Percentiles rank a stretch among this genome's conserved stretches.
phyloP scores from a whole-genome alignment of 2,329 filamentous ascomycete species.

The Colletotrichum spaethianum region DNA sequence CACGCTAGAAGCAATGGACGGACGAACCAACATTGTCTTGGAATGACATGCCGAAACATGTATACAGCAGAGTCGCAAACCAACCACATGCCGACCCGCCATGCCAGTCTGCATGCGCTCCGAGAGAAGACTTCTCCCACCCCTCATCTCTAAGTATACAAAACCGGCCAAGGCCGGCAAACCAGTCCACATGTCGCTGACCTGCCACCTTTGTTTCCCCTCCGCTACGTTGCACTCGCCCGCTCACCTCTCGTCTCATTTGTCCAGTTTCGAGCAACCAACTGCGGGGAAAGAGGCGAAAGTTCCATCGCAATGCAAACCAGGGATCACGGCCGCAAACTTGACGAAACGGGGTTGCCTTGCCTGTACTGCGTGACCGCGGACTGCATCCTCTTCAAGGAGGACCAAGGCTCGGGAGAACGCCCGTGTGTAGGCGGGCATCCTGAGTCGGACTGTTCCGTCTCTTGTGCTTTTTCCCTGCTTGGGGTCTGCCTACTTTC shows the following conservation, averaged over 20 bases:
- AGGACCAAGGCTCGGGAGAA: neutral
- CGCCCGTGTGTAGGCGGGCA: neutral
- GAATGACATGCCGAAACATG: neutral
- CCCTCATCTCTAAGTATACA: constrained; percentile 6
- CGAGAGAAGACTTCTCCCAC: constrained; percentile 6
- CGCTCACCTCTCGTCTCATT: constrained; percentile 31
- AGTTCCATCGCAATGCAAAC: constrained; percentile 22
- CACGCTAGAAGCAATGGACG: constrained; percentile 2
- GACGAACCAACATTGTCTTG: neutral
- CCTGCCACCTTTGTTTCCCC: constrained; percentile 12
- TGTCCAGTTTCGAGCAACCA: constrained; percentile 22
- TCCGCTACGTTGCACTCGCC: constrained; percentile 36
- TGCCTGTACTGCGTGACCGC: neutral
- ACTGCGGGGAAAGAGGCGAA: constrained; percentile 38
- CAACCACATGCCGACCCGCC: neutral
- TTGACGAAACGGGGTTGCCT: neutral
- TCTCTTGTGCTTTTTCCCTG: neutral
- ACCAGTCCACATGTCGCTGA: constrained; percentile 16
- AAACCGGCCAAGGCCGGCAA: constrained; percentile 25
- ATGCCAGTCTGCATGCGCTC: constrained; percentile 16
- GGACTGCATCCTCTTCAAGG: neutral
- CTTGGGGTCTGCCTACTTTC: neutral
- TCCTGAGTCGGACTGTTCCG: neutral
- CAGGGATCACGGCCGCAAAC: neutral
- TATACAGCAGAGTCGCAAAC: neutral